A percentile compares a stretch with the other conserved stretches of the same genome.
Evolutionary conservation across 202 grass and related monocot species (phyloP).

Genomic region (Brachypodium distachyon): DNA sequence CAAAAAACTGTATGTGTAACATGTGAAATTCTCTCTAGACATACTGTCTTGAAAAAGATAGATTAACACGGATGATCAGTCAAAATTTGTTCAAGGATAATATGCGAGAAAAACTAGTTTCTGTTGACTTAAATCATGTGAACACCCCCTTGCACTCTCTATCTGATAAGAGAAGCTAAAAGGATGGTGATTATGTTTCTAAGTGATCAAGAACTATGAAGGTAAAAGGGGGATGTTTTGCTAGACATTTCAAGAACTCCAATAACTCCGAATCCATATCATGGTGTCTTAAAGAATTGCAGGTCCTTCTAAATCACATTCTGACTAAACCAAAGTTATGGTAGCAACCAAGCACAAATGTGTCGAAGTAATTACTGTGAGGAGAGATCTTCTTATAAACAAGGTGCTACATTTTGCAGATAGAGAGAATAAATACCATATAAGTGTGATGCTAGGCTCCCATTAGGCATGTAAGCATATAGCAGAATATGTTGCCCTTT

Average conservation of each 20-base stretch:
- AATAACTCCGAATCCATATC: neutral
- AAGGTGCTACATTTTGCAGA: neutral
- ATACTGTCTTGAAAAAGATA: neutral
- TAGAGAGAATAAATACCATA: conserved; percentile 54
- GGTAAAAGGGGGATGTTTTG: neutral
- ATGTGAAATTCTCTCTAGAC: neutral
- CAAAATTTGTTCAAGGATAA: neutral
- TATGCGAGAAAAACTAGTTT: neutral
- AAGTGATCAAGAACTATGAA: conserved; percentile 7
- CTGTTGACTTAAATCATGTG: neutral
- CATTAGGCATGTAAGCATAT: conserved; percentile 96
- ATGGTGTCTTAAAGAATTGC: neutral
- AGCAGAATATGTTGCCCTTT: conserved; percentile 88
- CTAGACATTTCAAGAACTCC: neutral
- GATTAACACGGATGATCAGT: neutral
- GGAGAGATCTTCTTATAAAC: neutral
- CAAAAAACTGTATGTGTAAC: neutral
- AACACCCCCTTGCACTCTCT: neutral
- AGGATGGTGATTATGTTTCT: neutral
- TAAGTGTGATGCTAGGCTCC: conserved; percentile 91
- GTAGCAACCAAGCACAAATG: neutral
- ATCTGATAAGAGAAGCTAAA: neutral
- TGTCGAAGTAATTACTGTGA: neutral
- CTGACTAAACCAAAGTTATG: neutral
- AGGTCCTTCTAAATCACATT: neutral